phyloP scores from a whole-genome alignment of 164 flowering plant genomes.

The Kalanchoe fedtschenkoi region DNA sequence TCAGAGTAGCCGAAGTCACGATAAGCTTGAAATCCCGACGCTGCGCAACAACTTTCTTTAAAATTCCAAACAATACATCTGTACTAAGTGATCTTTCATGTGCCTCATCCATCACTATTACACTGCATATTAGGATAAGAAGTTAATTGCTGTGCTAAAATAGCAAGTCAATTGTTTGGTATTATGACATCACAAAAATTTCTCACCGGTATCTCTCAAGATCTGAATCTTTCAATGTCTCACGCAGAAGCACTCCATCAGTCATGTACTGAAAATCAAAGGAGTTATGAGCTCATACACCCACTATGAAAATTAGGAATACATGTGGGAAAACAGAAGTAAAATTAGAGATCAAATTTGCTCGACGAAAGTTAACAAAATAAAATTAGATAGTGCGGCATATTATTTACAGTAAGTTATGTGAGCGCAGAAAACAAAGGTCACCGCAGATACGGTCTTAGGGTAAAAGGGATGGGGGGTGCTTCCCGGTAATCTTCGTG shows the following conservation, averaged over 20 bases:
- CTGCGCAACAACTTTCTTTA: slow-evolving; percentile 86
- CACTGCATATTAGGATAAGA: slow-evolving; percentile 32
- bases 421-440: no score
- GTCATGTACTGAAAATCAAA: slow-evolving; percentile 77
- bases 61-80: slow-evolving; percentile 91
- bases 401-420: no score
- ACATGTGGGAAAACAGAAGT: background rate
- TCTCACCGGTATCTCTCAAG: slow-evolving; percentile 91
- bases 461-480: no score
- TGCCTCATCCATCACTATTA: slow-evolving; percentile 96
- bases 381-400: background rate
- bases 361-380: background rate
- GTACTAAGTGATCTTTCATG: slow-evolving; percentile 94
- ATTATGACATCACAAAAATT: background rate
- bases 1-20: slow-evolving; percentile 95
- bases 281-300: slow-evolving; percentile 2
- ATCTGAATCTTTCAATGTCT: slow-evolving; percentile 90
- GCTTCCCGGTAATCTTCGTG: no score
- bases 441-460: no score
- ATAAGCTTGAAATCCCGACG: slow-evolving; percentile 98
- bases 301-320: background rate
- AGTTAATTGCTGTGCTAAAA: background rate
- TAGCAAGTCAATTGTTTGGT: background rate
- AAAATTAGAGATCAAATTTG: background rate
- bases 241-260: slow-evolving; percentile 93